Base-by-base conservation (phyloP, 2,329 filamentous ascomycete species). In the Cordyceps javanica region DNA sequence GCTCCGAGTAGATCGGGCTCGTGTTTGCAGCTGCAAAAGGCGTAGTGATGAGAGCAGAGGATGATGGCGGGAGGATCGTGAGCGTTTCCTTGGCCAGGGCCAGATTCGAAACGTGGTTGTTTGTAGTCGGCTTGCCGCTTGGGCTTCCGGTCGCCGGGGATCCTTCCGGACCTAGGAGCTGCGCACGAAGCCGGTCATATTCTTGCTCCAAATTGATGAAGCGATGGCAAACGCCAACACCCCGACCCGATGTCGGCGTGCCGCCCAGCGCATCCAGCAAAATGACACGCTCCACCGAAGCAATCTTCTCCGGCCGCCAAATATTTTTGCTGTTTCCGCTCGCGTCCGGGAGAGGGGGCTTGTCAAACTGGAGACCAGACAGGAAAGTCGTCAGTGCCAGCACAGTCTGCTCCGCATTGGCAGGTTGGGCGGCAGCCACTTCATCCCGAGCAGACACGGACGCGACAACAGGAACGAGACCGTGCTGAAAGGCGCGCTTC, bases 191-290 rank as follows among this genome's bases (percentile, higher is more conserved):
- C 26, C 81, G 75, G 1, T 82, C 76, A 63, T 89, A 96, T 68
- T 99, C 93, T 67, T 97, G 91, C 67, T 95, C 89, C 58, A 99
- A 80, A 65, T 99, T 99, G 68, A 99, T 83, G 68, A 97, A 97
- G 36, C 75, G 67, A 56, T 77, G 75, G 32, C 69, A 68, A 21
- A 70, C 65, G 2, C 68, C 68, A 2, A 70, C 67, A 14, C 55
- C 55, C 25, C 68, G 69, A 5, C 69, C 70, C 65, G 80, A 69
- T 59, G 90, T 78, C 0, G 94, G 94, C 46, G 92, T 91, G 0
- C 91, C 93, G 3, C 94, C 94, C 0, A 91, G 74, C 0, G 90
- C 86, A 69, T 99, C 94, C 7, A 99, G 79, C 28, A 99, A 77
- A 61, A 99, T 96, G 42, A 99, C 79, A 36, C 93, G 83, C 68